These are phyloP conservation scores for Fragaria iinumae DNA, from an alignment of 306 rosid species.

Conservation along the genomic window DNA sequence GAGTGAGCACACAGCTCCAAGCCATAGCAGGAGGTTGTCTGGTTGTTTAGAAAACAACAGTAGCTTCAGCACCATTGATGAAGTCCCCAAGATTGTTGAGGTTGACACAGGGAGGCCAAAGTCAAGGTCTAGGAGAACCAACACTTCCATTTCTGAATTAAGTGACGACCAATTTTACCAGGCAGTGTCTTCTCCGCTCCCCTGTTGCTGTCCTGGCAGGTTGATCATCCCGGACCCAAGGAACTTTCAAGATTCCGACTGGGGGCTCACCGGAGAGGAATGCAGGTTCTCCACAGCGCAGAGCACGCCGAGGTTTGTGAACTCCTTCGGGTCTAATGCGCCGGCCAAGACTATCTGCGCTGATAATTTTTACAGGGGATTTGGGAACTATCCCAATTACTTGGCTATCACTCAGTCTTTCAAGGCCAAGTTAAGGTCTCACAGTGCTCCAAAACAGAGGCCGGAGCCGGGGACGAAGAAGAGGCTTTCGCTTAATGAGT, in stretches of 20 bases:
- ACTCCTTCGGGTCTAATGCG: conserved; percentile 42
- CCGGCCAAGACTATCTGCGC: conserved; percentile 57
- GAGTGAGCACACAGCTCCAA: conserved; percentile 52
- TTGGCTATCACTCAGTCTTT: conserved; percentile 77
- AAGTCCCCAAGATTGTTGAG: conserved; percentile 79
- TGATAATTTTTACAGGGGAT: conserved; percentile 40
- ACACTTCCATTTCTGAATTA: conserved; percentile 62
- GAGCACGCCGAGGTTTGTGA: conserved; percentile 71
- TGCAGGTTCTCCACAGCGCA: conserved; percentile 82
- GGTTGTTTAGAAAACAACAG: conserved; percentile 49
- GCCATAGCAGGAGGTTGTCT: conserved; percentile 64
- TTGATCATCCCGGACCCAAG: conserved; percentile 44
- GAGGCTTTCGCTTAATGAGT: conserved; percentile 62
- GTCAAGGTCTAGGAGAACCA: conserved; percentile 66
- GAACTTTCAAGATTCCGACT: conserved; percentile 52
- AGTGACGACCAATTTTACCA: conserved; percentile 54
- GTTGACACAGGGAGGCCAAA: conserved; percentile 77
- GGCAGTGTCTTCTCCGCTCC: conserved; percentile 50
- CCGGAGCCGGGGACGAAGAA: conserved; percentile 63
- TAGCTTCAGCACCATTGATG: conserved; percentile 43
- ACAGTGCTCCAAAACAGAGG: conserved; percentile 88
- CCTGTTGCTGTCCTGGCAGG: conserved; percentile 39
- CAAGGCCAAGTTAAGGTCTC: conserved; percentile 82
- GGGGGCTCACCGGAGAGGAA: conserved; percentile 71
- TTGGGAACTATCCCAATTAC: conserved; percentile 54